Conservation (phyloP, 441 rosid genomes). For the Erodium texanum region DNA sequence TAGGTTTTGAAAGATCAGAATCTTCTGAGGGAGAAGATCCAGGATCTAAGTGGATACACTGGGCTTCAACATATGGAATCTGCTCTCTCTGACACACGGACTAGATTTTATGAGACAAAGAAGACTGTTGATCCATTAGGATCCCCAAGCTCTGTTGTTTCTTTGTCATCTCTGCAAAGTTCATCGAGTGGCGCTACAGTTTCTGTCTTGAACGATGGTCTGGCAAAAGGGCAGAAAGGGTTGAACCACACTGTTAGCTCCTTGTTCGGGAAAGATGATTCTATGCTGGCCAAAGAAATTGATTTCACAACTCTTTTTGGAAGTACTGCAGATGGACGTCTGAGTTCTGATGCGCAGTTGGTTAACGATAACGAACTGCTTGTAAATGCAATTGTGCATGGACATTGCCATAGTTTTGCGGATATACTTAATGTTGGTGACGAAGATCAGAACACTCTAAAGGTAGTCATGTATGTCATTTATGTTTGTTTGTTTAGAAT, state of each 20-base stretch:
- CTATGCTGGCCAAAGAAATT: conserved; percentile 24
- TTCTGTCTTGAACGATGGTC: conserved; percentile 25
- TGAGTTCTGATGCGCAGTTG: conserved; percentile 20
- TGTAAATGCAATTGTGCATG: conserved; percentile 64
- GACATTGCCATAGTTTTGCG: conserved; percentile 30
- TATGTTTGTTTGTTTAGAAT: neutral
- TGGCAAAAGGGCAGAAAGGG: conserved; percentile 25
- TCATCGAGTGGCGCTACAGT: conserved; percentile 25
- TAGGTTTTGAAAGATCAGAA: conserved; percentile 82
- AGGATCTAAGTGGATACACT: conserved; percentile 65
- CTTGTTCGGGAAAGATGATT: conserved; percentile 37
- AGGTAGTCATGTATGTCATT: conserved; percentile 35
- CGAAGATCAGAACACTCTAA: conserved; percentile 37
- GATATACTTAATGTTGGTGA: conserved; percentile 29
- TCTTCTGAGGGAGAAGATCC: conserved; percentile 73
- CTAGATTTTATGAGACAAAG: conserved; percentile 46
- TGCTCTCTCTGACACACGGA: conserved; percentile 60
- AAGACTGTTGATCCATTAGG: conserved; percentile 55
- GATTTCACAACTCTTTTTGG: neutral
- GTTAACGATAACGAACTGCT: conserved; percentile 61
- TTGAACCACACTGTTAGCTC: conserved; percentile 47
- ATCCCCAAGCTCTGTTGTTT: conserved; percentile 32
- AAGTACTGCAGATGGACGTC: neutral
- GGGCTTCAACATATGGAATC: conserved; percentile 74
- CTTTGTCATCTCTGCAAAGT: conserved; percentile 35